Percentiles rank a stretch among this genome's conserved stretches.
These are phyloP conservation scores for Tulasnella sp. DNA, from an alignment of 768 basidiomycete genomes.

Conservation along the genomic window DNA sequence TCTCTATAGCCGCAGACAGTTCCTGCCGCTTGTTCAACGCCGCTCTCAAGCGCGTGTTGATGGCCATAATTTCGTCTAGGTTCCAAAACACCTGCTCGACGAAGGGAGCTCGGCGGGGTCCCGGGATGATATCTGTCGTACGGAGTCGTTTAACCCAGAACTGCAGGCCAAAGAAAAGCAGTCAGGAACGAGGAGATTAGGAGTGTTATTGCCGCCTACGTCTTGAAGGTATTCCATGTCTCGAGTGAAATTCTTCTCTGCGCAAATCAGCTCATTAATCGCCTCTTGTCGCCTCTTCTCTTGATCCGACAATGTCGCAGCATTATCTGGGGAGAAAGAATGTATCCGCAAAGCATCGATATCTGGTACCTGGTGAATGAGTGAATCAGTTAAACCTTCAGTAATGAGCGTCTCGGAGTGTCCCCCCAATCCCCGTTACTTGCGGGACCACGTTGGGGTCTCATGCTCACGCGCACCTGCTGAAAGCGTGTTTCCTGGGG, in stretches of 20 bases:
- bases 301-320: constrained; percentile 82
- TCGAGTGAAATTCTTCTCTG: constrained; percentile 94
- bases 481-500: constrained; percentile 40
- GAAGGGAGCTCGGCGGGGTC: constrained; percentile 73
- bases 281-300: constrained; percentile 97
- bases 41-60: constrained; percentile 88
- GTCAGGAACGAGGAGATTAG: background rate
- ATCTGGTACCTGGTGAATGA: constrained; percentile 42
- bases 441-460: constrained; percentile 82
- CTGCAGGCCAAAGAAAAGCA: background rate
- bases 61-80: constrained; percentile 83
- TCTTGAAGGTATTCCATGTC: constrained; percentile 98
- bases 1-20: constrained; percentile 78
- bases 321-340: constrained; percentile 89
- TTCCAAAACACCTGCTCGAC: constrained; percentile 98
- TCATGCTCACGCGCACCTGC: constrained; percentile 90
- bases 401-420: constrained; percentile 49
- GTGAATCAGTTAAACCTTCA: background rate
- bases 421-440: constrained; percentile 79
- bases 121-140: constrained; percentile 70
- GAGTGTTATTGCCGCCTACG: constrained; percentile 47
- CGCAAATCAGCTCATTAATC: constrained; percentile 92
- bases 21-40: constrained; percentile 94
- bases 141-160: constrained; percentile 85
- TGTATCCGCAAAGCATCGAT: constrained; percentile 95